A percentile compares a stretch with the other conserved stretches of the same genome.
Evolutionary conservation across 768 basidiomycete species (phyloP).

Genomic region (Tricholoma matsutake): DNA sequence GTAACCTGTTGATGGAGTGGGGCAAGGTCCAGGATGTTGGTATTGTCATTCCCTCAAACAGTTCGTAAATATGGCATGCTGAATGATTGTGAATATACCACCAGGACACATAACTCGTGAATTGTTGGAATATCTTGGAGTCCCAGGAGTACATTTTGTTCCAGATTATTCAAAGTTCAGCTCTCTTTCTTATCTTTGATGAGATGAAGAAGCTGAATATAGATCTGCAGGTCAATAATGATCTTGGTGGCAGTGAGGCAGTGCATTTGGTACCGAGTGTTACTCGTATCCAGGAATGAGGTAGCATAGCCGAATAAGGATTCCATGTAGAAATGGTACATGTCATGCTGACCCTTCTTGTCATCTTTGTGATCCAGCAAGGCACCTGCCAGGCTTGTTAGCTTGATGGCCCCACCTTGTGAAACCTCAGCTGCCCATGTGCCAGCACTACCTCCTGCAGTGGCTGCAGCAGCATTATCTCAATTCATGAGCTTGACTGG

Average conservation of each 20-base stretch:
- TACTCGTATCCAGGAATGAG: constrained; percentile 34
- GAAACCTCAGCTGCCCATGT: constrained; percentile 16
- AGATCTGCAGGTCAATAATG: constrained; percentile 17
- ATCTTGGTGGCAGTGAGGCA: constrained; percentile 21
- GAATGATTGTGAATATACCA: constrained; percentile 12
- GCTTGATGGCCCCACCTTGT: constrained; percentile 21
- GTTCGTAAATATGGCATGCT: not conserved
- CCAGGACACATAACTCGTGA: constrained; percentile 25
- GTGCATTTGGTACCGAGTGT: constrained; percentile 31
- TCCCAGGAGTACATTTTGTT: constrained; percentile 21
- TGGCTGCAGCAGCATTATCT: constrained; percentile 20
- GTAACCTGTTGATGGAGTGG: not conserved
- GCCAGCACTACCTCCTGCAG: not conserved
- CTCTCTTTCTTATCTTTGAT: constrained; percentile 26
- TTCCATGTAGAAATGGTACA: constrained; percentile 20
- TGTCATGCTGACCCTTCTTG: constrained; percentile 34
- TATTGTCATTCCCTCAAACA: not conserved
- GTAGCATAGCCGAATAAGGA: constrained; percentile 12
- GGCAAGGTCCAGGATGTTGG: not conserved
- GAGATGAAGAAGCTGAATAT: constrained; percentile 21
- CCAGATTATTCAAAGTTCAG: constrained; percentile 19
- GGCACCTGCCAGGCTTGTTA: constrained; percentile 22
- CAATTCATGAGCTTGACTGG: constrained; percentile 21
- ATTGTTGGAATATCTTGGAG: constrained; percentile 22
- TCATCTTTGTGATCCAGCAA: constrained; percentile 34